Conservation (phyloP, 2,329 filamentous ascomycete species). For the Fusarium tjaetaba region DNA sequence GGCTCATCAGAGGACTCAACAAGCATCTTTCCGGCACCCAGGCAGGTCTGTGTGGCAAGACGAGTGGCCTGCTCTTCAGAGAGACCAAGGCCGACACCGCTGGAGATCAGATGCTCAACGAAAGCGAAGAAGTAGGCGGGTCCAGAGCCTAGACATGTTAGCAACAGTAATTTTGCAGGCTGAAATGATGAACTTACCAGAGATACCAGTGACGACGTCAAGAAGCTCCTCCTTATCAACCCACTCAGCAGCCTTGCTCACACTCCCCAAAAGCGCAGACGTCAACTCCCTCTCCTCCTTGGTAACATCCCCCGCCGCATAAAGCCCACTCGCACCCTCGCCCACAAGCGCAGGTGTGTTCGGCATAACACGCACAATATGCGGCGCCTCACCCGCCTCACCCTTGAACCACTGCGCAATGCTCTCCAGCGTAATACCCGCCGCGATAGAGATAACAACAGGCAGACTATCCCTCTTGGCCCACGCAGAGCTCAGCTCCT, state of each 20-base stretch:
- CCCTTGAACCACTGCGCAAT: conserved; percentile 55
- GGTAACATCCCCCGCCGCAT: conserved; percentile 55
- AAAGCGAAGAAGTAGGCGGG: conserved; percentile 65
- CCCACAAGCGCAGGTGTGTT: conserved; percentile 62
- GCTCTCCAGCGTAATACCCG: conserved; percentile 58
- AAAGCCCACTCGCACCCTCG: conserved; percentile 61
- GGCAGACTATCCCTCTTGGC: conserved; percentile 48
- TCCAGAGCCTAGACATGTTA: conserved; percentile 53
- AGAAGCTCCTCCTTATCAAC: conserved; percentile 60
- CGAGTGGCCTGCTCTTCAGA: conserved; percentile 59
- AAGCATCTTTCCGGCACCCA: conserved; percentile 63
- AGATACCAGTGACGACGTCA: conserved; percentile 61
- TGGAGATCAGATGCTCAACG: conserved; percentile 60
- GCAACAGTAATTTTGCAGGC: rapidly evolving
- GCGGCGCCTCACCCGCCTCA: conserved; percentile 51
- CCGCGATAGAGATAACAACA: conserved; percentile 60
- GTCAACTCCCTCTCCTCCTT: conserved; percentile 55
- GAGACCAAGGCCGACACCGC: conserved; percentile 56
- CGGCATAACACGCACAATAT: conserved; percentile 63
- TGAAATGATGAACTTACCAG: conserved; percentile 48
- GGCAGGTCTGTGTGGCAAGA: conserved; percentile 60
- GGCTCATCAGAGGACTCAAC: conserved; percentile 58
- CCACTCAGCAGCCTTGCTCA: conserved; percentile 61
- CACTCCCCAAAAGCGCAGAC: conserved; percentile 54
- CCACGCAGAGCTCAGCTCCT: conserved; percentile 57